phyloP scores from a whole-genome alignment of 2,329 filamentous ascomycete genomes.

The Penicillium janthinellum region DNA sequence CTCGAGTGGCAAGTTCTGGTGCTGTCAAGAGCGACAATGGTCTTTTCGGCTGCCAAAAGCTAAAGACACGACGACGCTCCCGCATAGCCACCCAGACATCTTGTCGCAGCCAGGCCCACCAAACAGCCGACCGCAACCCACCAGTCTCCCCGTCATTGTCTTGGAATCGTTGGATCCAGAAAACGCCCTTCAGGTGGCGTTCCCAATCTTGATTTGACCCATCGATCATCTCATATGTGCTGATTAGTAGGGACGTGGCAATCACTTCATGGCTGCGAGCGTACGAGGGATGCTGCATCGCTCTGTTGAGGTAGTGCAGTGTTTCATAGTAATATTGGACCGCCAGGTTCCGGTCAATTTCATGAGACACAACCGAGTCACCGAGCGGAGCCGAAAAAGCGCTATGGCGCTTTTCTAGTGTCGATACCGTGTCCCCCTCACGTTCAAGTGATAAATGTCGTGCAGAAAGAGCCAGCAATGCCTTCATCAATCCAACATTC shows the following conservation, averaged over 20 bases:
- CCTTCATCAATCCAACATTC: constrained; percentile 17
- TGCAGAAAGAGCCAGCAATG: constrained; percentile 16
- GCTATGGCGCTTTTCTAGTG: not conserved
- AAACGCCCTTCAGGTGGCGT: constrained; percentile 64
- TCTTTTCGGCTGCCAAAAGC: constrained; percentile 60
- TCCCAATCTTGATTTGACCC: constrained; percentile 61
- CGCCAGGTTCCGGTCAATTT: constrained; percentile 41
- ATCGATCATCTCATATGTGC: constrained; percentile 68
- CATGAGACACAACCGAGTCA: constrained; percentile 19
- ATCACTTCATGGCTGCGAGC: constrained; percentile 60
- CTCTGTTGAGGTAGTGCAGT: constrained; percentile 62
- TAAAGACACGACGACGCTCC: constrained; percentile 58
- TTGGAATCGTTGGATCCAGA: constrained; percentile 66
- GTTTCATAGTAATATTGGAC: constrained; percentile 65
- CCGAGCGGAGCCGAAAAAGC: not conserved
- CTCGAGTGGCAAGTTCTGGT: constrained; percentile 57
- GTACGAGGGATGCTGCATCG: constrained; percentile 61
- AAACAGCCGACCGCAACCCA: constrained; percentile 60
- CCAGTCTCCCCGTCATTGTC: constrained; percentile 62
- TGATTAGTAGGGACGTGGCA: constrained; percentile 62
- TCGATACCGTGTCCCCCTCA: not conserved
- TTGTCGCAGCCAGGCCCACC: constrained; percentile 69
- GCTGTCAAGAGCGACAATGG: constrained; percentile 52
- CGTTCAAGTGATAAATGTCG: constrained; percentile 6
- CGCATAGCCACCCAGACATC: constrained; percentile 67